phyloP scores from a whole-genome alignment of 106 monocot species.

The Dendrobium nobile region DNA sequence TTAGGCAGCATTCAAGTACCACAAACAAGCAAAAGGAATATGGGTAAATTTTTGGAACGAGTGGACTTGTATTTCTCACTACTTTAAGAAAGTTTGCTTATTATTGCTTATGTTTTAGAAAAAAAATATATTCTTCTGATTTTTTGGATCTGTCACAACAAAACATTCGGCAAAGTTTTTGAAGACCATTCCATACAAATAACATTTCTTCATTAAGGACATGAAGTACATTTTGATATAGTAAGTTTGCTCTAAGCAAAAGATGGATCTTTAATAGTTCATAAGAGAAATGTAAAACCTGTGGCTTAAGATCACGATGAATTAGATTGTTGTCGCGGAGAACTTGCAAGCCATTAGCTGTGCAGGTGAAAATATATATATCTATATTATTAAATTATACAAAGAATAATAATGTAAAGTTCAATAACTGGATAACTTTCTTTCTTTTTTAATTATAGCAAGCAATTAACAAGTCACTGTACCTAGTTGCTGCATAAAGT shows the following conservation, averaged over 20 bases:
- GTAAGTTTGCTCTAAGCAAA: background rate
- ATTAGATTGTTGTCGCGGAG: conserved; percentile 88
- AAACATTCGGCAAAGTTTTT: background rate
- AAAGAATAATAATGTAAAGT: background rate
- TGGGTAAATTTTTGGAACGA: background rate
- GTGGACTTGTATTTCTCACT: background rate
- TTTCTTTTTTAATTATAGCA: conserved; percentile 4
- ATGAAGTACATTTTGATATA: background rate
- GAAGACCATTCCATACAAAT: background rate
- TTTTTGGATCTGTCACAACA: background rate
- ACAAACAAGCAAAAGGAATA: background rate
- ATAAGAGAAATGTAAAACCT: conserved; percentile 40
- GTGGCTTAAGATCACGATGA: conserved; percentile 93
- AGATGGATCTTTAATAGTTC: background rate
- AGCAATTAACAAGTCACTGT: conserved; percentile 11
- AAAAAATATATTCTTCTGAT: background rate
- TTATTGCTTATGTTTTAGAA: background rate
- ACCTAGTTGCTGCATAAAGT: conserved; percentile 95
- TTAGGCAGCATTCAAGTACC: background rate
- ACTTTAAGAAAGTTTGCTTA: background rate
- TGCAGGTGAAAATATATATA: conserved; percentile 14
- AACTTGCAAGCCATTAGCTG: conserved; percentile 87
- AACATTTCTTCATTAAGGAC: background rate
- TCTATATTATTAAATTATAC: background rate
- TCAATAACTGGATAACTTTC: background rate